Evolutionary conservation across 2,329 filamentous ascomycete species (phyloP), one percentile per base, ranked within the genome.

Genomic region (Cordyceps tenuipes): DNA sequence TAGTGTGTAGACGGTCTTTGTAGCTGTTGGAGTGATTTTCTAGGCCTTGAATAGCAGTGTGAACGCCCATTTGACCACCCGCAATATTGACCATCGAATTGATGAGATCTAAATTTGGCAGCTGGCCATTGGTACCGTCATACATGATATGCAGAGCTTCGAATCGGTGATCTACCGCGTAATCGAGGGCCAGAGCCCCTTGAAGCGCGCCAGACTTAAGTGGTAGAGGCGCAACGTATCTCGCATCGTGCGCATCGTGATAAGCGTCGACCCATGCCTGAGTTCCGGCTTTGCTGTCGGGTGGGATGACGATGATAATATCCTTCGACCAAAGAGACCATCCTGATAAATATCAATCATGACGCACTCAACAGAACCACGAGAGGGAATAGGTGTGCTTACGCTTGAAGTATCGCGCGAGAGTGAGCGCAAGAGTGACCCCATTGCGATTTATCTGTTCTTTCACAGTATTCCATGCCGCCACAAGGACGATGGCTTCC

Each of bases 321-420:
- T 99, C 94, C 74, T 99, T 99, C 62, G 92, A 97, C 94, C 94
- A 99, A 31, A 99, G 81, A 57, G 91, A 97, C 94, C 94, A 99
- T 66, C 88, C 84, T 86, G 41, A 3, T 53, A 3, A 5, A 26
- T 21, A 19, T 47, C 26, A 59, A 39, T 26, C 13, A 8, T 9
- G 6, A 39, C 1, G 13, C 26, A 13, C n/a, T 15, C 13, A 13
- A 15, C 12, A 41, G 12, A 17, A 21, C 17, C 48, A 49, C 13
- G 15, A 12, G 26, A 15, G 53, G 29, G 10, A 34, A 41, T 43
- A 13, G 36, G 52, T 36, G 65, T 78, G 36, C 23, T 23, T 68
- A 84, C 89, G 85, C 74, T 95, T 96, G 77, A 99, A 97, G 75
- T 99, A 99, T 65, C 94, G 85, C 31, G 91, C 90, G 66, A 99